Conservation (phyloP, 192 early-diverging fungal species). For the Entomortierella beljakovae region DNA sequence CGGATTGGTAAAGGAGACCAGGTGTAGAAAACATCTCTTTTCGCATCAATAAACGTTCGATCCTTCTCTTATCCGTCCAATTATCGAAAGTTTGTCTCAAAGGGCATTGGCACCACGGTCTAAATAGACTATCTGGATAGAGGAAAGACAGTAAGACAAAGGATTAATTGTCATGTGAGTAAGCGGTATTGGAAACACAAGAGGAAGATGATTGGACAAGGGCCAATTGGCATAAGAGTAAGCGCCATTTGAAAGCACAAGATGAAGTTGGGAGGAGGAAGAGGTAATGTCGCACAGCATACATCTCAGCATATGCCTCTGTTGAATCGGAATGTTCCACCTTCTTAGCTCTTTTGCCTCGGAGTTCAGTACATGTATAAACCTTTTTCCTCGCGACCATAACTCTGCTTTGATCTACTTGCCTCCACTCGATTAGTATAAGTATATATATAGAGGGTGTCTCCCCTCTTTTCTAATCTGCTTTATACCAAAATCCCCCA, state of each 20-base stretch:
- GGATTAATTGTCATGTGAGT: no score
- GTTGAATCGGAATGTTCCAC: neutral
- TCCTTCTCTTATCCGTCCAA: neutral
- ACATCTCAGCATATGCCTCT: neutral
- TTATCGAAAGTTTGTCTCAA: neutral
- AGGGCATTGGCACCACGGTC: neutral
- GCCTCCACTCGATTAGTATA: no score
- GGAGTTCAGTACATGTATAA: neutral
- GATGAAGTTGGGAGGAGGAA: neutral
- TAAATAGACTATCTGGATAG: neutral
- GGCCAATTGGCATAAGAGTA: neutral
- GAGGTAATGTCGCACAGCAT: slow-evolving; percentile 2
- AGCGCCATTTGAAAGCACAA: neutral
- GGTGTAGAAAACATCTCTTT: neutral
- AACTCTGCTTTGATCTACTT: no score
- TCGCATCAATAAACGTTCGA: neutral
- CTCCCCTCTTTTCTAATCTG: no score
- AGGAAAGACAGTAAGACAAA: neutral
- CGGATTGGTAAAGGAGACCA: neutral
- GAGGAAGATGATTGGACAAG: no score
- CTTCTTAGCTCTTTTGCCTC: neutral
- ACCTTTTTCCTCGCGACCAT: neutral
- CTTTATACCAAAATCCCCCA: no score
- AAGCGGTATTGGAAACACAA: no score
- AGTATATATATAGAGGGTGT: no score